These are phyloP conservation scores for Agastache rugosa DNA, from an alignment of 257 asterid genomes.

Conservation along the genomic window DNA sequence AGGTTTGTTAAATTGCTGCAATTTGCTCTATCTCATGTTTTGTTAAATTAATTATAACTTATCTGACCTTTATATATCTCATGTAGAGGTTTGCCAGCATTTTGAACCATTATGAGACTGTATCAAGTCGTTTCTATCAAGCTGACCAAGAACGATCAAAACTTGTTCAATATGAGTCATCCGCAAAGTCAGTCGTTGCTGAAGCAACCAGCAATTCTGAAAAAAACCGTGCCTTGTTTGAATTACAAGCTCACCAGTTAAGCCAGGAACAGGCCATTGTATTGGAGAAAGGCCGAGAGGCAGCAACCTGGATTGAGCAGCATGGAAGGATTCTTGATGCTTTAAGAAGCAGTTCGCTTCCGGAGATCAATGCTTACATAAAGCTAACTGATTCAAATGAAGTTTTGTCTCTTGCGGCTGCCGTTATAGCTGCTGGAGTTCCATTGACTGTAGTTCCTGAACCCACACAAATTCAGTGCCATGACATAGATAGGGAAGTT, in stretches of 20 bases:
- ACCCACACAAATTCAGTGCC: slow-evolving; percentile 94
- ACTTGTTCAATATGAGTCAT: slow-evolving; percentile 77
- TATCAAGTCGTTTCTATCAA: slow-evolving; percentile 71
- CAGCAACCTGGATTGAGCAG: slow-evolving; percentile 93
- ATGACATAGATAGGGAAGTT: slow-evolving; percentile 90
- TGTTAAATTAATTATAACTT: slow-evolving; percentile 28
- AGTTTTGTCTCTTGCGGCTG: slow-evolving; percentile 78
- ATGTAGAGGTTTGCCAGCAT: slow-evolving; percentile 71
- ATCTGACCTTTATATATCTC: slow-evolving; percentile 41
- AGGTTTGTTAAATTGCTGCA: slow-evolving; percentile 63
- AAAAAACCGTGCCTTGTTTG: slow-evolving; percentile 66
- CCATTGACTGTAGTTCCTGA: slow-evolving; percentile 96
- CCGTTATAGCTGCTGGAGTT: slow-evolving; percentile 88
- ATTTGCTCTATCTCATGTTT: slow-evolving; percentile 38
- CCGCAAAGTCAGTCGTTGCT: slow-evolving; percentile 75
- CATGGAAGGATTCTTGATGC: slow-evolving; percentile 92
- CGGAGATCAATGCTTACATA: slow-evolving; percentile 61
- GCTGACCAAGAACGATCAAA: slow-evolving; percentile 85
- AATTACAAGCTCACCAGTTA: slow-evolving; percentile 79
- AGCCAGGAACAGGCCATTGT: slow-evolving; percentile 77
- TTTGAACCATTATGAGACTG: slow-evolving; percentile 80
- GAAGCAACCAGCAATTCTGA: slow-evolving; percentile 82
- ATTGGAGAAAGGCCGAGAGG: slow-evolving; percentile 86
- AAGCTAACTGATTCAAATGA: slow-evolving; percentile 71
- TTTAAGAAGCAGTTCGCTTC: slow-evolving; percentile 79